A percentile compares a stretch with the other conserved stretches of the same genome.
Evolutionary conservation across 192 early-diverging fungal species (phyloP).

Genomic region (Coemansia sp.): DNA sequence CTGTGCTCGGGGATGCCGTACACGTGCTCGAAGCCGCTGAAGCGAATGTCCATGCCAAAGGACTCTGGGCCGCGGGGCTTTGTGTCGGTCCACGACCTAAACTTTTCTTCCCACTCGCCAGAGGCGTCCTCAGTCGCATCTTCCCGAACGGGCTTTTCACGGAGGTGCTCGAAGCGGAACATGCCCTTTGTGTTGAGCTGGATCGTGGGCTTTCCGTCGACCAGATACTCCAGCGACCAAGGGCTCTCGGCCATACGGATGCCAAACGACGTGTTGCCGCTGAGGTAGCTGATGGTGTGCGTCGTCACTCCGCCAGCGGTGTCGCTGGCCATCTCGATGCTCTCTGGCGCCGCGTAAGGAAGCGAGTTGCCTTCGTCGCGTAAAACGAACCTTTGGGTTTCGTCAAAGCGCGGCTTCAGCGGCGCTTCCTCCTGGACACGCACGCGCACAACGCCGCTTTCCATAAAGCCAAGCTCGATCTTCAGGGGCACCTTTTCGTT

Average conservation of each 20-base stretch:
- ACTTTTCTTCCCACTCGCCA: conserved; percentile 85
- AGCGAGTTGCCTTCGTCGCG: conserved; percentile 36
- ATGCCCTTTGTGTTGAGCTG: conserved; percentile 80
- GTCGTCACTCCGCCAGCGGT: conserved; percentile 5
- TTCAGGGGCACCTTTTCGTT: conserved; percentile 35
- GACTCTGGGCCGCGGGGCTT: conserved; percentile 95
- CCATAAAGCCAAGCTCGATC: conserved; percentile 54
- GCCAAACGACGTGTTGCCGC: conserved; percentile 14
- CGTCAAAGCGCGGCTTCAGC: conserved; percentile 68
- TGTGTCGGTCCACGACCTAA: conserved; percentile 81
- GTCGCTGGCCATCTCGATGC: conserved; percentile 22
- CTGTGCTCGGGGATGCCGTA: conserved; percentile 98
- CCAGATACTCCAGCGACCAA: conserved; percentile 40
- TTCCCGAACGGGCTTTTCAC: conserved; percentile 35
- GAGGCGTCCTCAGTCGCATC: conserved; percentile 47
- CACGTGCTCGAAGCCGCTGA: conserved; percentile 79
- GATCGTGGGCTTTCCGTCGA: conserved; percentile 51
- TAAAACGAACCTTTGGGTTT: conserved; percentile 57
- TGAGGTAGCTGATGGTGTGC: conserved; percentile 31
- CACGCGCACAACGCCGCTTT: conserved; percentile 58
- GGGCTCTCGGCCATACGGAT: conserved; percentile 46
- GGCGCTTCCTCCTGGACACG: conserved; percentile 65
- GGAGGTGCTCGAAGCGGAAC: conserved; percentile 79
- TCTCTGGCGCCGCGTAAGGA: conserved; percentile 24
- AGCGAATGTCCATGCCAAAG: conserved; percentile 88